Percentiles rank a stretch among this genome's conserved stretches.
These are phyloP conservation scores for Pouteria glomerata DNA, from an alignment of 148 eudicot species.

Conservation along the genomic window DNA sequence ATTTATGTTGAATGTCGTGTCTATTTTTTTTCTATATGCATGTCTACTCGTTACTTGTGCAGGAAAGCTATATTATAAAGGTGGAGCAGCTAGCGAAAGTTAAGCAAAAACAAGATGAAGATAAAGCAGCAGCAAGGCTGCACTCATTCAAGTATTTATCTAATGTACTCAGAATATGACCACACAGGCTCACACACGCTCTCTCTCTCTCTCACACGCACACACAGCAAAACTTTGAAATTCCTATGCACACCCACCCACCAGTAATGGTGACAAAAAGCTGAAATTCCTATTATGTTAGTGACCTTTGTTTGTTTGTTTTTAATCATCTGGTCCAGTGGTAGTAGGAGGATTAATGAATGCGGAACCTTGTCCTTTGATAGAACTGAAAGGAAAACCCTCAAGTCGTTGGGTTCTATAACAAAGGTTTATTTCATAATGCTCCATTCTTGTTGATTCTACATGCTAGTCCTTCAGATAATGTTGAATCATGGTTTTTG, in stretches of 20 bases:
- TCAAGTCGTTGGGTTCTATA: slow-evolving; percentile 35
- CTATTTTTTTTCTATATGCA: not conserved
- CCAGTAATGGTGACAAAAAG: not conserved
- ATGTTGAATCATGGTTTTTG: not conserved
- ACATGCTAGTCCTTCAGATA: not conserved
- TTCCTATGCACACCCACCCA: not conserved
- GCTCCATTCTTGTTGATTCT: not conserved
- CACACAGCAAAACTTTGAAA: not conserved
- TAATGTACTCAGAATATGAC: not conserved
- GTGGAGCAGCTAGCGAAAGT: slow-evolving; percentile 60
- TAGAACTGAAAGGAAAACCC: slow-evolving; percentile 40
- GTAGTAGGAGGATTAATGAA: slow-evolving; percentile 22
- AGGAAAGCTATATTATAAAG: slow-evolving; percentile 56
- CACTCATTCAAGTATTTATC: slow-evolving; percentile 63
- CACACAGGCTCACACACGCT: too few relatives aligned
- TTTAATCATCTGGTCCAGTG: slow-evolving; percentile 23
- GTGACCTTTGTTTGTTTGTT: slow-evolving; percentile 7
- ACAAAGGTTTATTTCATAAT: slow-evolving; percentile 35
- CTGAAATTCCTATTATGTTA: not conserved
- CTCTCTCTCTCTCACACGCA: too few relatives aligned
- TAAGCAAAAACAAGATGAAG: slow-evolving; percentile 74
- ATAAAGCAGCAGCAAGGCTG: slow-evolving; percentile 63
- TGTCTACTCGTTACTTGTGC: slow-evolving; percentile 3
- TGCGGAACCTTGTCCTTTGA: slow-evolving; percentile 22
- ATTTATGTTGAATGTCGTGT: slow-evolving; percentile 2